Evolutionary conservation across 2,329 filamentous ascomycete species (phyloP).

Genomic region (Ascochyta viciae-villosae): DNA sequence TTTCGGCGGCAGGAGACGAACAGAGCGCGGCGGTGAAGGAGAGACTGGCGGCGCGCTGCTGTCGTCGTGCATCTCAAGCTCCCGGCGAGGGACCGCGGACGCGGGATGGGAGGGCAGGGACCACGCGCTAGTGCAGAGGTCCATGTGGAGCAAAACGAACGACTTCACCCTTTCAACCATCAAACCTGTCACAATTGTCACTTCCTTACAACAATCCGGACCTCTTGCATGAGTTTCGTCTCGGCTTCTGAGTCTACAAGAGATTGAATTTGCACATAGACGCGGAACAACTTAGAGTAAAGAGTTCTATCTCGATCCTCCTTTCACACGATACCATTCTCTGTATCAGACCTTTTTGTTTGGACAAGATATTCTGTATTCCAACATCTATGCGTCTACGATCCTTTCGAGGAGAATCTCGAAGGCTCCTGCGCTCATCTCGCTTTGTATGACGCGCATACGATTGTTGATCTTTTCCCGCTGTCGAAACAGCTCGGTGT

Average conservation of each 20-base stretch:
- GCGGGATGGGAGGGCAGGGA: constrained; percentile 7
- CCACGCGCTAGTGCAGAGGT: constrained; percentile 14
- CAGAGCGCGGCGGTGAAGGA: constrained; percentile 2
- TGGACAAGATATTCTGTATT: too few species aligned
- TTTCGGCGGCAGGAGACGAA: constrained; percentile 50
- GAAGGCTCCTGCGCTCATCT: not conserved
- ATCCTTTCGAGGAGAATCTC: not conserved
- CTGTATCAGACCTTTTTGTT: not conserved
- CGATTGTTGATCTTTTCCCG: not conserved
- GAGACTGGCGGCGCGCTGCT: not conserved
- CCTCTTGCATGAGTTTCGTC: too few species aligned
- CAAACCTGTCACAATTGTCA: not conserved
- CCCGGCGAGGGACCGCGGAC: constrained; percentile 12
- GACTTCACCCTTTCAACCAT: not conserved
- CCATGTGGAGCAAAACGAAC: constrained; percentile 3
- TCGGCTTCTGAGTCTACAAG: not conserved
- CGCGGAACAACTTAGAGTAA: too few species aligned
- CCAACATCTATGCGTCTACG: not conserved
- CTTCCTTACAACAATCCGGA: not conserved
- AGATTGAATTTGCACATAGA: too few species aligned
- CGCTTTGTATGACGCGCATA: not conserved
- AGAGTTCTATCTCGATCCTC: not conserved
- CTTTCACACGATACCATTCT: not conserved
- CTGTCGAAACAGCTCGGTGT: not conserved
- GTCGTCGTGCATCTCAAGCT: constrained; percentile 13